Evolutionary conservation across 1,284 basidiomycete species (phyloP), one percentile per base, ranked within the genome.

Genomic region (Naganishia cerealis): DNA sequence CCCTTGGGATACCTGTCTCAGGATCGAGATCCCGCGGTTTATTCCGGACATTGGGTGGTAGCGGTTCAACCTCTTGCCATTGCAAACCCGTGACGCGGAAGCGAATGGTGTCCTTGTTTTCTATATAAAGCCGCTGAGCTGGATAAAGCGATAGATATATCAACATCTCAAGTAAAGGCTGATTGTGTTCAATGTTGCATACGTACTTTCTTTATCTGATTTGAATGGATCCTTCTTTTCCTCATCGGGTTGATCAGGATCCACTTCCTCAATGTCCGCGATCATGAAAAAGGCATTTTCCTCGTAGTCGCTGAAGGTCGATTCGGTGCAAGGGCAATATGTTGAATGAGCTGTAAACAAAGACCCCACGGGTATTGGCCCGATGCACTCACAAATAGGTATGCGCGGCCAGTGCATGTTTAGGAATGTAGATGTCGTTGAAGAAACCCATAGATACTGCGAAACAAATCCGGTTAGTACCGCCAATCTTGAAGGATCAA

Each of bases 361-460:
- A 36, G 9, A 42, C 8, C n/a, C 5, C n/a, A 18, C 26, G 33
- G 39, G 18, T 42, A 21, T 43, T 24, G 24, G 68, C 69, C 39
- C 48, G 9, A 65, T 5, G 16, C 29, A 52, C 53, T 42, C 29
- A 57, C 57, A 40, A 57, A 38, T 42, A 68, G 59, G 54, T 63
- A 66, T 78, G 76, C 9, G 91, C 48, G 86, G 87, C 82, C 85
- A 94, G 66, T 81, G 85, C 40, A 80, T 81, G 53, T 84, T 90
- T 76, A 0, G 81, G 81, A 57, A 98, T 86, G 77, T 92, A 91
- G 46, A 98, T 89, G 75, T 97, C 94, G 77, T 95, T 91, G 76
- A 98, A 99, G 82, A 99, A 98, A 16, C 89, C 90, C 43, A 96
- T 80, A 9, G 90, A 88, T 40, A 97, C 92, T 95, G 74, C 40